phyloP scores from a whole-genome alignment of 768 basidiomycete genomes.

The Lepiota brunneoincarnata region DNA sequence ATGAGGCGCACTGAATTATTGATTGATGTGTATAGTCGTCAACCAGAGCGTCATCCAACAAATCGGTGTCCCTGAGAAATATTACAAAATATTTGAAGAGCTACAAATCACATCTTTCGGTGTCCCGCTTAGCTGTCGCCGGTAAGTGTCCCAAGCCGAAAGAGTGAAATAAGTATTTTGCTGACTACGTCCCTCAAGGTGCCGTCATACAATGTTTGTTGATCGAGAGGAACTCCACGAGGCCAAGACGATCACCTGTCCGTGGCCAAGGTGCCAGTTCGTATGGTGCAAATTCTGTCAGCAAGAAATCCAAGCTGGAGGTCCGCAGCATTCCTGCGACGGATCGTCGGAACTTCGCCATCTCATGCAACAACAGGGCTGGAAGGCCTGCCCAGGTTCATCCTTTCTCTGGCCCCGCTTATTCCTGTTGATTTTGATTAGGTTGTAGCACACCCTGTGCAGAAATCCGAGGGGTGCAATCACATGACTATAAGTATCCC shows the following conservation, averaged over 20 bases:
- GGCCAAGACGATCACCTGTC: constrained; percentile 19
- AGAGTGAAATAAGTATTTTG: no score
- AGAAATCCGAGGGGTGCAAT: constrained; percentile 51
- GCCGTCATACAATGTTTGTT: constrained; percentile 20
- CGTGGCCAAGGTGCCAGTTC: constrained; percentile 19
- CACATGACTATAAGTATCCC: constrained; percentile 56
- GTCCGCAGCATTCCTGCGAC: constrained; percentile 21
- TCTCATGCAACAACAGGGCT: constrained; percentile 24
- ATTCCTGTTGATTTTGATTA: no score
- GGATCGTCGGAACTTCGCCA: constrained; percentile 22
- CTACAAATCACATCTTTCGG: constrained; percentile 11
- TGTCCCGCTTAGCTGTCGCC: constrained; percentile 2
- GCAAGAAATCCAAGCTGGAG: constrained; percentile 14
- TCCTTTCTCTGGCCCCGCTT: no score
- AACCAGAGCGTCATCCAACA: constrained; percentile 2
- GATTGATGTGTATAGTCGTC: background rate
- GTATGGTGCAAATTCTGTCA: constrained; percentile 24
- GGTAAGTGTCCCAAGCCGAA: no score
- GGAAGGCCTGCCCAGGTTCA: constrained; percentile 18
- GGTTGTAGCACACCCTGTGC: constrained; percentile 48
- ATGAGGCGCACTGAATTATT: background rate
- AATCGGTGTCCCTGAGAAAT: constrained; percentile 6
- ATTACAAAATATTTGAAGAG: constrained; percentile 10
- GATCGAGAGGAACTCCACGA: constrained; percentile 21
- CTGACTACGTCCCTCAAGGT: constrained; percentile 17